Conservation (phyloP, 176 grass and related monocot genomes). For the Phoenix roebelenii region DNA sequence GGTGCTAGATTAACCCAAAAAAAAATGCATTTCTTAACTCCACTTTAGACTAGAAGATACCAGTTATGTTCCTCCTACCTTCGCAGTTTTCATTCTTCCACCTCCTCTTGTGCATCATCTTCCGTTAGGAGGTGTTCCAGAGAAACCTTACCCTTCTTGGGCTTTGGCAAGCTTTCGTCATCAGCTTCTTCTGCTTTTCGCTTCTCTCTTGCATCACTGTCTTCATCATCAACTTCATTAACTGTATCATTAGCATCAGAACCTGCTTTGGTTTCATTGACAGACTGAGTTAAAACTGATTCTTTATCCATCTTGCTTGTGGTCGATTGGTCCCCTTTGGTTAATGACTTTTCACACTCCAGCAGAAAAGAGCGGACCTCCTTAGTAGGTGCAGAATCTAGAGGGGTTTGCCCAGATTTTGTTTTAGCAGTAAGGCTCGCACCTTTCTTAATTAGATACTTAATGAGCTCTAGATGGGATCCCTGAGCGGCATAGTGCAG, state of each 20-base stretch:
- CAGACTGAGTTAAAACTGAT: conserved; percentile 7
- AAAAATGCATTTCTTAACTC: no score
- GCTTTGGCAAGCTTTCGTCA: neutral
- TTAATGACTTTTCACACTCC: conserved; percentile 43
- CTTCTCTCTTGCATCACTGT: conserved; percentile 34
- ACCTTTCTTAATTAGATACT: conserved; percentile 72
- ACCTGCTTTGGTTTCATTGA: conserved; percentile 9
- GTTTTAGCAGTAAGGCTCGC: conserved; percentile 53
- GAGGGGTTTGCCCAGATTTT: conserved; percentile 68
- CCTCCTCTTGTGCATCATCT: conserved; percentile 48
- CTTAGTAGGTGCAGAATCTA: conserved; percentile 62
- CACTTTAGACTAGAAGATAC: no score
- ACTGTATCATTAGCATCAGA: conserved; percentile 21
- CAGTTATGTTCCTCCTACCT: no score
- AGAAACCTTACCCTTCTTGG: conserved; percentile 69
- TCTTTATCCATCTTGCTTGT: conserved; percentile 24
- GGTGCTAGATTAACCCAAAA: no score
- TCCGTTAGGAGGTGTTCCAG: conserved; percentile 65
- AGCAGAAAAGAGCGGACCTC: conserved; percentile 55
- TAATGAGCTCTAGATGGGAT: conserved; percentile 68
- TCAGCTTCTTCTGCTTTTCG: conserved; percentile 37
- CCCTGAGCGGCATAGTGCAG: conserved; percentile 84
- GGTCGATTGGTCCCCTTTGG: conserved; percentile 34
- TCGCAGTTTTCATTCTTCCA: neutral
- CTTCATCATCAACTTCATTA: conserved; percentile 18